Evolutionary conservation across 495 filamentous ascomycete species (phyloP).

Genomic region (Penicillium chermesinum): DNA sequence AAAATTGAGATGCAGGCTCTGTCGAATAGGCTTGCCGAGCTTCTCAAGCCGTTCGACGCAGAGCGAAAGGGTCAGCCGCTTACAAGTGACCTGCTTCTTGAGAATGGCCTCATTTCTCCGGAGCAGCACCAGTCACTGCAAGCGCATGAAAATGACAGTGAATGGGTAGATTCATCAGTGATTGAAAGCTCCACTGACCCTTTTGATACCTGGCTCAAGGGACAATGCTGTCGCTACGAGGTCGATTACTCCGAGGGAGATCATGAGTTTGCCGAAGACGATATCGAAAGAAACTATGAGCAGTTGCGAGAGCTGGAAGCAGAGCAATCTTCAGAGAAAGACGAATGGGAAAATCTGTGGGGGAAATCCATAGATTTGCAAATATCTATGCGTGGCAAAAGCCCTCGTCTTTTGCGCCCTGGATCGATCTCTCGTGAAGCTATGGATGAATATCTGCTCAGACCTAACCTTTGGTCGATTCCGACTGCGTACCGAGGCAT

Average conservation of each 20-base stretch:
- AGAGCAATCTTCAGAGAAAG: conserved; percentile 47
- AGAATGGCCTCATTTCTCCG: conserved; percentile 53
- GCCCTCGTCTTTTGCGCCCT: neutral
- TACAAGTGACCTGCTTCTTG: conserved; percentile 30
- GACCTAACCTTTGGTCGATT: conserved; percentile 54
- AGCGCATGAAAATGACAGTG: neutral
- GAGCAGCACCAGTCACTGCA: conserved; percentile 57
- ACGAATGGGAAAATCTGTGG: conserved; percentile 50
- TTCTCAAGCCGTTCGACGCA: conserved; percentile 44
- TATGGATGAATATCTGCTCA: conserved; percentile 17
- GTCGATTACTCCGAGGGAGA: conserved; percentile 35
- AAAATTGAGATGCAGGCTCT: conserved; percentile 40
- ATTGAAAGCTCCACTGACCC: conserved; percentile 28
- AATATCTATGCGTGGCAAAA: conserved; percentile 43
- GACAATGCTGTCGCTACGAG: conserved; percentile 36
- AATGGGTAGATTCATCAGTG: neutral
- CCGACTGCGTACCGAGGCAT: conserved; percentile 46
- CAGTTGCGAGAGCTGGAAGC: conserved; percentile 60
- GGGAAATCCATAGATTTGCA: conserved; percentile 44
- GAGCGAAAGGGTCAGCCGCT: conserved; percentile 19
- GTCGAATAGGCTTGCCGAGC: conserved; percentile 37
- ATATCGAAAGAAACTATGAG: conserved; percentile 61
- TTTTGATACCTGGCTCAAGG: conserved; percentile 60
- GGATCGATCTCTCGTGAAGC: conserved; percentile 1
- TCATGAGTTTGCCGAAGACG: conserved; percentile 52